phyloP scores from a whole-genome alignment of 306 rosid species.

The Senna siamea region DNA sequence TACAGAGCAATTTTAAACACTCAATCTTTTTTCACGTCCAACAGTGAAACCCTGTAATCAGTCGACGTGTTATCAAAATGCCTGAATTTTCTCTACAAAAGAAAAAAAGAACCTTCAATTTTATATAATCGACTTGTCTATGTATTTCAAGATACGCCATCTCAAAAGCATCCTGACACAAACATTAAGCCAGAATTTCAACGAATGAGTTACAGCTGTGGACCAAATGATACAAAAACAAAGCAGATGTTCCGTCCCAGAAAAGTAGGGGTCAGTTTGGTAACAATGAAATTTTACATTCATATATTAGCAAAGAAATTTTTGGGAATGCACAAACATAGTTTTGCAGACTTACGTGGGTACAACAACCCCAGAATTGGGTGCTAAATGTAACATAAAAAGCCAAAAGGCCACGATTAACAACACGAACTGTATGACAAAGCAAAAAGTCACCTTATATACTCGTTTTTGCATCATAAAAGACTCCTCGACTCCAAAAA shows the following conservation, averaged over 20 bases:
- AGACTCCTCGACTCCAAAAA: slow-evolving; percentile 58
- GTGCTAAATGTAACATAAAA: slow-evolving; percentile 51
- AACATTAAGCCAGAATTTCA: slow-evolving; percentile 35
- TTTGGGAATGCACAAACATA: slow-evolving; percentile 47
- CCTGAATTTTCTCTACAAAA: not conserved
- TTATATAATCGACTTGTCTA: no score
- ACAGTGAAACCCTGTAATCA: not conserved
- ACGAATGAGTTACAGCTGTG: slow-evolving; percentile 26
- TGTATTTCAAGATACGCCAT: no score
- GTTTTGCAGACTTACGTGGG: slow-evolving; percentile 65
- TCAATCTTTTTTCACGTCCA: not conserved
- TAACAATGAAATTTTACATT: slow-evolving; percentile 46
- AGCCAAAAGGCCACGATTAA: slow-evolving; percentile 56
- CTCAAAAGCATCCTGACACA: no score
- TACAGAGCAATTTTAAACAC: not conserved
- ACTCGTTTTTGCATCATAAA: slow-evolving; percentile 58
- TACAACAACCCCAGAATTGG: slow-evolving; percentile 58
- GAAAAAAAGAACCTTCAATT: no score
- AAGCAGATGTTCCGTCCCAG: slow-evolving; percentile 34
- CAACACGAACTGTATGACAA: slow-evolving; percentile 59
- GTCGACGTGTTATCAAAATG: not conserved
- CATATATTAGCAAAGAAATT: slow-evolving; percentile 38
- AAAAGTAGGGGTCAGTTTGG: slow-evolving; percentile 38
- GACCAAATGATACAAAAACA: slow-evolving; percentile 39
- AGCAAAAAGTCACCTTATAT: slow-evolving; percentile 61